Evolutionary conservation across 2,329 filamentous ascomycete species (phyloP).

Genomic region (Aspergillus hortae): DNA sequence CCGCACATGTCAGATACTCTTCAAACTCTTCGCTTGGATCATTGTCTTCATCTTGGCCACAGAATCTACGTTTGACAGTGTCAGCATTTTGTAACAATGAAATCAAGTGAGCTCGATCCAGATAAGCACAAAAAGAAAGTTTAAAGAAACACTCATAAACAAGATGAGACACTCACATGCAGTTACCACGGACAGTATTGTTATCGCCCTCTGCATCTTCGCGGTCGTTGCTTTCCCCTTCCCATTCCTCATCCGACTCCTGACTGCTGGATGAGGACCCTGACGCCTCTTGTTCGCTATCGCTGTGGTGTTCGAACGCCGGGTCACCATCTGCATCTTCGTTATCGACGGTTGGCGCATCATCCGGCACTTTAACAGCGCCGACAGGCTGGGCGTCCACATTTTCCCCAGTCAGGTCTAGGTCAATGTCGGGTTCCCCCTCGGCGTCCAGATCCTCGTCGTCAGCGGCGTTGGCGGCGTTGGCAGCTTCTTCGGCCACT

Average conservation of each 20-base stretch:
- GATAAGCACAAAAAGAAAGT: not conserved
- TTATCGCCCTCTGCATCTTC: conserved; percentile 46
- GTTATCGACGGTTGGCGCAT: conserved; percentile 26
- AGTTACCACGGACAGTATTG: conserved; percentile 53
- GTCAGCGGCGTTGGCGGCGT: conserved; percentile 24
- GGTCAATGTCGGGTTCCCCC: conserved; percentile 21
- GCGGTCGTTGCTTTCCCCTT: conserved; percentile 46
- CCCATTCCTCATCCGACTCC: conserved; percentile 53
- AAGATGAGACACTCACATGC: conserved; percentile 52
- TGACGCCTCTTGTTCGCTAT: conserved; percentile 39
- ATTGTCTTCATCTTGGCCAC: conserved; percentile 75
- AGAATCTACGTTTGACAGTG: conserved; percentile 60
- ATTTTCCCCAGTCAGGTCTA: conserved; percentile 35
- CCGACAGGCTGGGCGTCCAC: conserved; percentile 41
- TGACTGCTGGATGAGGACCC: conserved; percentile 45
- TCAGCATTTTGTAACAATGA: conserved; percentile 21
- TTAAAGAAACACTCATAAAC: conserved; percentile 9
- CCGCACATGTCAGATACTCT: conserved; percentile 69
- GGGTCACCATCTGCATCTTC: conserved; percentile 42
- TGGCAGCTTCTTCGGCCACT: conserved; percentile 23
- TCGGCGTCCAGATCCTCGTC: conserved; percentile 33
- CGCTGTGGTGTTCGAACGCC: conserved; percentile 40
- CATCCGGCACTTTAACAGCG: conserved; percentile 34
- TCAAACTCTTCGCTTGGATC: conserved; percentile 80
- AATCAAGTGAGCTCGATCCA: not conserved